A percentile compares a stretch with the other conserved stretches of the same genome.
phyloP scores from a whole-genome alignment of 2,329 filamentous ascomycete genomes.

The Akanthomyces dipterigenus region DNA sequence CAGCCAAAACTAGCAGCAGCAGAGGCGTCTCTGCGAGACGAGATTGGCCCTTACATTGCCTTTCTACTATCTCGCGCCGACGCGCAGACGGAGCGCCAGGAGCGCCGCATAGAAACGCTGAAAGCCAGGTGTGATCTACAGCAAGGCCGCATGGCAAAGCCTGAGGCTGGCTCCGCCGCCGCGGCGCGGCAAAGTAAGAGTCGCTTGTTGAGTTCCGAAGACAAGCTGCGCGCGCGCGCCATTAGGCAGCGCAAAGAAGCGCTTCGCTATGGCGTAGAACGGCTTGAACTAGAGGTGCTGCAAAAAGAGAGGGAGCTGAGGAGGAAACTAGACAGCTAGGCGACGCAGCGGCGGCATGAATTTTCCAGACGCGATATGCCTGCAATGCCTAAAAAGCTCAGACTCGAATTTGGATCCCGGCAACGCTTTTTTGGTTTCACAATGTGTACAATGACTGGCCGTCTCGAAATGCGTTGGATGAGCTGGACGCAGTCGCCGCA shows the following conservation, averaged over 20 bases:
- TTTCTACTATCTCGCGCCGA: constrained; percentile 76
- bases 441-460: background rate
- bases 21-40: constrained; percentile 76
- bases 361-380: too few species aligned
- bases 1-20: constrained; percentile 75
- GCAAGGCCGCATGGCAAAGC: constrained; percentile 53
- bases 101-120: constrained; percentile 73
- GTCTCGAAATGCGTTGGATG: too few species aligned
- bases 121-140: constrained; percentile 79
- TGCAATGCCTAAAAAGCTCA: too few species aligned
- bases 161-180: constrained; percentile 17
- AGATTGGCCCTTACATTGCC: constrained; percentile 81
- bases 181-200: constrained; percentile 16
- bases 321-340: constrained; percentile 38
- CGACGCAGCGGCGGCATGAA: too few species aligned
- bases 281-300: constrained; percentile 77
- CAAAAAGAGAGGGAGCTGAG: constrained; percentile 61
- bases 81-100: constrained; percentile 73
- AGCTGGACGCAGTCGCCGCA: background rate
- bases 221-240: constrained; percentile 48
- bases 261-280: constrained; percentile 77
- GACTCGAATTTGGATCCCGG: too few species aligned
- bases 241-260: constrained; percentile 77
- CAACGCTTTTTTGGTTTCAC: background rate
- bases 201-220: constrained; percentile 44